These are phyloP conservation scores for Ceratocystis cacaofunesta DNA, from an alignment of 2,329 filamentous ascomycete species.

Conservation along the genomic window DNA sequence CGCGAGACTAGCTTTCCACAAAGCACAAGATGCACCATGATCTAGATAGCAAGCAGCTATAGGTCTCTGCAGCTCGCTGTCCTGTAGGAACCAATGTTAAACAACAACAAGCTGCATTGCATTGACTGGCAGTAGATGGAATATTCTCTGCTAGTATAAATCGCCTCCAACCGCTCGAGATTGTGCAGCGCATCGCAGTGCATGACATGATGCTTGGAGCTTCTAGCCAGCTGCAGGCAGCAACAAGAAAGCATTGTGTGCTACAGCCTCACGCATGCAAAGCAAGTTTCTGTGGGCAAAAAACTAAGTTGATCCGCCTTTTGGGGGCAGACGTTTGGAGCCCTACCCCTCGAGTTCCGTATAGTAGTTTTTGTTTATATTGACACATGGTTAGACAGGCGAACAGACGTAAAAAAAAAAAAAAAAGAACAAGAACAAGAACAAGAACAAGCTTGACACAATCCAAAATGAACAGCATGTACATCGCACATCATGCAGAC, in stretches of 20 bases:
- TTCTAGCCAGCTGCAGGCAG: background rate
- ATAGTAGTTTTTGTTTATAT: background rate
- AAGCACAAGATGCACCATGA: background rate
- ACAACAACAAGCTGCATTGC: background rate
- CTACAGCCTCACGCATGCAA: background rate
- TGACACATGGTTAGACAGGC: background rate
- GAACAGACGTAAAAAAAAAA: background rate
- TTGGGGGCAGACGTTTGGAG: background rate
- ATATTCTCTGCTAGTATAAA: background rate
- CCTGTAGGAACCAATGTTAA: background rate
- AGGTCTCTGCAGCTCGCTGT: background rate
- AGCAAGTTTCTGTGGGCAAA: background rate
- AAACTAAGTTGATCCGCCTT: background rate
- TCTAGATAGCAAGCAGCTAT: background rate
- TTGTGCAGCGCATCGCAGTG: background rate
- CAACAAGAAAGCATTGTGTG: background rate
- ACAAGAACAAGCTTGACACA: background rate
- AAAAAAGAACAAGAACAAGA: too few species aligned
- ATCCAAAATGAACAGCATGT: background rate
- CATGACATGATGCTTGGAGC: background rate
- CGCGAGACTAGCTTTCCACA: background rate
- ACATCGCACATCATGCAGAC: background rate
- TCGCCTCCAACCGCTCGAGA: background rate
- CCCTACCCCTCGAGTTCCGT: background rate
- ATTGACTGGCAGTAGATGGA: background rate